These are phyloP conservation scores for Atkinsonella texensis DNA, from an alignment of 2,329 filamentous ascomycete genomes.

Conservation along the genomic window DNA sequence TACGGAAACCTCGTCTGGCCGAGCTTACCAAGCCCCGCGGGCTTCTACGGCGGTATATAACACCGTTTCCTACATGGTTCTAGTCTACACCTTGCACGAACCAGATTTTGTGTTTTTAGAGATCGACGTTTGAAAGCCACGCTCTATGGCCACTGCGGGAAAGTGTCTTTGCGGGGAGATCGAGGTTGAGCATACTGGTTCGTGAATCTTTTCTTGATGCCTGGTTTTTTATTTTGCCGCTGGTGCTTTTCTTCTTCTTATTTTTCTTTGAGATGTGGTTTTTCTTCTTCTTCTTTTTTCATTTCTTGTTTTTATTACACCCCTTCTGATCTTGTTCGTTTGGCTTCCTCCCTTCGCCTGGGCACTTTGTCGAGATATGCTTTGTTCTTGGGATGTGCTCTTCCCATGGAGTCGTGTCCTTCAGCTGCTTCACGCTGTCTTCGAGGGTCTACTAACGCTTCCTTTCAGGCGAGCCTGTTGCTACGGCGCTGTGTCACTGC, in stretches of 20 bases:
- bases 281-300: too few species aligned
- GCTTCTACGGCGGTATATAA: too few species aligned
- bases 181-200: conserved; percentile 22
- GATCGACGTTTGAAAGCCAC: not conserved
- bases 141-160: conserved; percentile 13
- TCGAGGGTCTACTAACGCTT: not conserved
- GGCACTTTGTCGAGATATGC: too few species aligned
- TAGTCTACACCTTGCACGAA: not conserved
- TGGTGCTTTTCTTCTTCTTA: not conserved
- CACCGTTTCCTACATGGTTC: too few species aligned
- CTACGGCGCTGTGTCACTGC: conserved; percentile 40
- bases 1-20: too few species aligned
- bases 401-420: too few species aligned
- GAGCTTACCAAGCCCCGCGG: too few species aligned
- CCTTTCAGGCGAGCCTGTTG: conserved; percentile 24
- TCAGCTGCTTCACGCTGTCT: not conserved
- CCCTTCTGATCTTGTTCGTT: not conserved
- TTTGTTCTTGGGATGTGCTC: too few species aligned
- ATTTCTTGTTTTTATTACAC: not conserved
- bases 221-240: not conserved
- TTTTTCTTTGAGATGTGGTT: not conserved
- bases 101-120: not conserved
- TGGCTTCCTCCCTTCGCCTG: too few species aligned
- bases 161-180: conserved; percentile 26
- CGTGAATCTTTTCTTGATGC: conserved; percentile 5